These are phyloP conservation scores for Thalassiosira mediterranea DNA, from an alignment of 352 stramenopile genomes.

Conservation along the genomic window DNA sequence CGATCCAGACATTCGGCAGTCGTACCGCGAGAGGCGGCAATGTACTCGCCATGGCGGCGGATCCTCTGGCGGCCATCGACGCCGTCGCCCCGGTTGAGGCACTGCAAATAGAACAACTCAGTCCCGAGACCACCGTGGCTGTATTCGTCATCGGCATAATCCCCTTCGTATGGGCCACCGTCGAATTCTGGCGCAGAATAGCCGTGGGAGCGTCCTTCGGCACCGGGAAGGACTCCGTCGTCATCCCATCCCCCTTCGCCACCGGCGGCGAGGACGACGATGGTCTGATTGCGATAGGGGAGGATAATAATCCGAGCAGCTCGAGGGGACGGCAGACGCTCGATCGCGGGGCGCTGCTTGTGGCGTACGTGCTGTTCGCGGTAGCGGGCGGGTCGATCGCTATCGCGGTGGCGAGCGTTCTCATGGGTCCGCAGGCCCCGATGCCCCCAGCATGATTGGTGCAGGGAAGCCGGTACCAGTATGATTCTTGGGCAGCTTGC, in stretches of 20 bases:
- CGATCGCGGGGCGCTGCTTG: constrained; percentile 67
- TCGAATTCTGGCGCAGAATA: constrained; percentile 84
- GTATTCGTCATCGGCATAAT: constrained; percentile 81
- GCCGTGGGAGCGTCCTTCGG: constrained; percentile 80
- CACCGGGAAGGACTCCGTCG: constrained; percentile 70
- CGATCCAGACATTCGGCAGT: too few species aligned
- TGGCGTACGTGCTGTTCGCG: constrained; percentile 78
- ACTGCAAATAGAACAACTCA: constrained; percentile 34
- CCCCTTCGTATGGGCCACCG: constrained; percentile 78
- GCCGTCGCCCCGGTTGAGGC: background rate
- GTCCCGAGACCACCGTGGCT: constrained; percentile 28
- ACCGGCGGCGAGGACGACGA: constrained; percentile 17
- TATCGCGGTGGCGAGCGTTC: constrained; percentile 60
- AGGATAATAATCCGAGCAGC: constrained; percentile 61
- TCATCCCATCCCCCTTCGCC: constrained; percentile 54
- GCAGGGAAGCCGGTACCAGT: too few species aligned
- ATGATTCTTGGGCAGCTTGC: too few species aligned
- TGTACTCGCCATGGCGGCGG: too few species aligned
- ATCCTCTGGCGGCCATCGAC: constrained; percentile 1
- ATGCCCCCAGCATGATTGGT: too few species aligned
- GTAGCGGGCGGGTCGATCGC: constrained; percentile 58
- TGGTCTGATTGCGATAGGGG: constrained; percentile 55
- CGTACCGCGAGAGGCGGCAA: too few species aligned
- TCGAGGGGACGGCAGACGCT: constrained; percentile 68
- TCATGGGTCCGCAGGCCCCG: constrained; percentile 35